These are phyloP conservation scores for Sphagnum fallax DNA, from an alignment of 228 moss, liverwort and hornwort genomes.

Conservation along the genomic window DNA sequence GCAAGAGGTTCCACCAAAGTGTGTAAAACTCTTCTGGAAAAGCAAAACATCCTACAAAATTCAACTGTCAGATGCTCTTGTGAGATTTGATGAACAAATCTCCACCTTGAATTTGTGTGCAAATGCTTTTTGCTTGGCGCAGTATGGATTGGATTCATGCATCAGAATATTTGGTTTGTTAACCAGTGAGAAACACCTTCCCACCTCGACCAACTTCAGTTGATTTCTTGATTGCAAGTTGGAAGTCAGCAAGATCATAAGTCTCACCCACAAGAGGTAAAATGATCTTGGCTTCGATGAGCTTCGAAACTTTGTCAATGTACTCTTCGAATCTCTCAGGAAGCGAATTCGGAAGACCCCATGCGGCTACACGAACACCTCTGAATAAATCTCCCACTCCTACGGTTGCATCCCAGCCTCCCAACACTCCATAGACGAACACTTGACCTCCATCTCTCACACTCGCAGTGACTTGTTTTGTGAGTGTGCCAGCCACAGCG, in stretches of 20 bases:
- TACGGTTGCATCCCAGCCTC: no score
- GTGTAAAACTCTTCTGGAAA: no score
- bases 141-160: no score
- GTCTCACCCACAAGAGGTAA: constrained; percentile 30
- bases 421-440: no score
- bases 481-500: no score
- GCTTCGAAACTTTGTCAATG: constrained; percentile 27
- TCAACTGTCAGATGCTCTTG: no score
- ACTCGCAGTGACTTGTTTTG: constrained; percentile 40
- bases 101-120: no score
- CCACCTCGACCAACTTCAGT: constrained; percentile 53
- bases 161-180: not conserved
- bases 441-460: constrained; percentile 54
- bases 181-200: constrained; percentile 49
- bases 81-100: no score
- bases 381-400: constrained; percentile 50
- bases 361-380: constrained; percentile 40
- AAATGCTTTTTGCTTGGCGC: no score
- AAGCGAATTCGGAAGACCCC: constrained; percentile 25
- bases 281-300: constrained; percentile 36
- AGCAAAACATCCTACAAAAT: no score
- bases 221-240: constrained; percentile 39
- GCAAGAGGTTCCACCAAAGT: no score
- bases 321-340: constrained; percentile 28
- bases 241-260: constrained; percentile 41